Conservation (phyloP, 805 yeast genomes). For the Hanseniaspora lachancei region DNA sequence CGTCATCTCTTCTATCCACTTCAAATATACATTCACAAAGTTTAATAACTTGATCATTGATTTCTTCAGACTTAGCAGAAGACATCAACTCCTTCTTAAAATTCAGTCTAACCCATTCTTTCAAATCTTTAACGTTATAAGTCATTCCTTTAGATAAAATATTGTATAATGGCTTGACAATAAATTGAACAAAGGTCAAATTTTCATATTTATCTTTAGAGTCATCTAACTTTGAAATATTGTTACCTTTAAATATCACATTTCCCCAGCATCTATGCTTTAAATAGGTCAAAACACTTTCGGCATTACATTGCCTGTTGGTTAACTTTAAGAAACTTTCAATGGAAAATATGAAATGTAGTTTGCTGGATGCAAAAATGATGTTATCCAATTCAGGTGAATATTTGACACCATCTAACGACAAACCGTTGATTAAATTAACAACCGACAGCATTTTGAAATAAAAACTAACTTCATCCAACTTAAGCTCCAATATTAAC, state of each 20-base stretch:
- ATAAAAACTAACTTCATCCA: slow-evolving; percentile 64
- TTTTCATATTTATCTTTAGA: slow-evolving; percentile 19
- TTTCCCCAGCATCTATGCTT: slow-evolving; percentile 66
- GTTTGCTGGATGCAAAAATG: slow-evolving; percentile 55
- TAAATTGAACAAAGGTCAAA: slow-evolving; percentile 47
- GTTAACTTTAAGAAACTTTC: slow-evolving; percentile 48
- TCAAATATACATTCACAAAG: slow-evolving; percentile 47
- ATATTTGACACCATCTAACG: slow-evolving; percentile 28
- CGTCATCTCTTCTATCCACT: slow-evolving; percentile 18
- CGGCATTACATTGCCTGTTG: slow-evolving; percentile 28
- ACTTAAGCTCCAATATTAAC: slow-evolving; percentile 60
- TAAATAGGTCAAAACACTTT: slow-evolving; percentile 32
- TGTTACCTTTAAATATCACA: slow-evolving; percentile 35
- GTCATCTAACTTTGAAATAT: slow-evolving; percentile 31
- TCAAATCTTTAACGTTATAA: slow-evolving; percentile 34
- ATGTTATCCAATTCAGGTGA: slow-evolving; percentile 60
- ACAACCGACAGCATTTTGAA: slow-evolving; percentile 49
- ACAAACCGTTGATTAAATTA: slow-evolving; percentile 48
- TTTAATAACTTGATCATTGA: slow-evolving; percentile 38
- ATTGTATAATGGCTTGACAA: slow-evolving; percentile 73
- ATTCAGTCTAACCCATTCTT: slow-evolving; percentile 33
- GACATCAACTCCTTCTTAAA: slow-evolving; percentile 30
- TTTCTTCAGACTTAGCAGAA: slow-evolving; percentile 26
- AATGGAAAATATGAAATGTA: slow-evolving; percentile 54
- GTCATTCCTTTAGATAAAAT: slow-evolving; percentile 49